Conservation (phyloP, 805 yeast species). For the Ogataea paradorogensis region DNA sequence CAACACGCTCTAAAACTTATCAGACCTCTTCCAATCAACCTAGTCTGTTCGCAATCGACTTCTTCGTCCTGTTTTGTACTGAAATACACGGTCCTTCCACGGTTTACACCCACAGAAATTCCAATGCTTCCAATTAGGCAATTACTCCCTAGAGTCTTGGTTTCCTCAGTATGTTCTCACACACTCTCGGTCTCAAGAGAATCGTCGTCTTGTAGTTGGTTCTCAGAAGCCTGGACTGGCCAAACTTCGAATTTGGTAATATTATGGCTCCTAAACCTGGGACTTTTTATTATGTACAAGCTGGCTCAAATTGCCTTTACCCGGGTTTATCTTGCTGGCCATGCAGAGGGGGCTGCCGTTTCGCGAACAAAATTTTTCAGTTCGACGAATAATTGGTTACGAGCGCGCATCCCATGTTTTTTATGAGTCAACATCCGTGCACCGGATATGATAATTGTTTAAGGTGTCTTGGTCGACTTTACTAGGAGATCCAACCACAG, state of each 20-base stretch:
- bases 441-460: conserved; percentile 48
- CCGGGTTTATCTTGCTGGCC: conserved; percentile 11
- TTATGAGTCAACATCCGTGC: conserved; percentile 3
- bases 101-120: conserved; percentile 1
- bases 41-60: conserved; percentile 2
- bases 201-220: conserved; percentile 5
- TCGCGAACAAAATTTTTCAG: conserved; percentile 11
- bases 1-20: conserved; percentile 5
- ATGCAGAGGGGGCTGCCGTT: conserved; percentile 9
- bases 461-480: conserved; percentile 50
- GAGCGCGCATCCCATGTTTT: conserved; percentile 2
- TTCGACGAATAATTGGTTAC: conserved; percentile 9
- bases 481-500: conserved; percentile 85
- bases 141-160: conserved; percentile 4
- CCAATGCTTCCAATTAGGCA: conserved; percentile 3
- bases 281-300: conserved; percentile 12
- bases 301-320: conserved; percentile 10
- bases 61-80: not conserved
- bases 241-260: conserved; percentile 9
- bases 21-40: not conserved
- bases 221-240: conserved; percentile 8
- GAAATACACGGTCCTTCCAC: conserved; percentile 2
- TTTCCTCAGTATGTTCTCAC: conserved; percentile 9
- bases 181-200: conserved; percentile 10
- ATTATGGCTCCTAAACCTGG: conserved; percentile 5